Base-by-base conservation (phyloP, 2,329 filamentous ascomycete genomes). In the Penicillium sp. region DNA sequence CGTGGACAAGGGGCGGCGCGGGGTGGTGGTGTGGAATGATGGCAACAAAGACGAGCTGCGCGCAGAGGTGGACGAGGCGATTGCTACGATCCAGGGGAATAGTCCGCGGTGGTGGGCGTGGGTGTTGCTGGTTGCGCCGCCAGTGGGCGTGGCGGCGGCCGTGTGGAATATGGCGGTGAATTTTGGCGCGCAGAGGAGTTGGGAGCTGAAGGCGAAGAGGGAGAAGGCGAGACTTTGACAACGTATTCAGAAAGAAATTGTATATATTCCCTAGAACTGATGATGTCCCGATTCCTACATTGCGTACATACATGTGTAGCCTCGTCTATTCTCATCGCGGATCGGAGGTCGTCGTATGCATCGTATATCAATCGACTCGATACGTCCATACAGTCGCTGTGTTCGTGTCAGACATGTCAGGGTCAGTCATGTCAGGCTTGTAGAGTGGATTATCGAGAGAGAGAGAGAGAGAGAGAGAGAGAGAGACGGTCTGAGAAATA, bases 21-120 rank as follows among this genome's bases (percentile, higher is more conserved):
- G 92, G 0, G 81, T 91, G 3, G 90, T 97, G 33, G 81, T 99
- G 23, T 94, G 90, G 90, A 99, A 99, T 74, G 93, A 97, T 74
- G 84, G 83, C 2, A 84, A 84, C 47, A 86, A 80, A 66, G 85
- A 85, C 35, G 84, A 91, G 60, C 71, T 99, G 67, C n/a, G n/a
- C n/a, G 81, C 83, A 72, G 72, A 68, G 51, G 77, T 97, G 11
- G 79, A 81, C 52, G 77, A 75, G 58, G 88, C 86, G 7, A 84
- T 97, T 76, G 68, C 65, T 3, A 79, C 81, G 59, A 75, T 97
- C 38, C 80, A 78, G 65, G 77, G 66, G 47, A 74, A 75, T 18
- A 94, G 88, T 70, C 90, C 90, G 6, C 73, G 77, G 60, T 95
- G 91, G 90, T 97, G 94, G 93, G 84, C 84, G n/a, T 88, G 84